Conservation (phyloP, 441 rosid genomes). For the Viola pubescens region DNA sequence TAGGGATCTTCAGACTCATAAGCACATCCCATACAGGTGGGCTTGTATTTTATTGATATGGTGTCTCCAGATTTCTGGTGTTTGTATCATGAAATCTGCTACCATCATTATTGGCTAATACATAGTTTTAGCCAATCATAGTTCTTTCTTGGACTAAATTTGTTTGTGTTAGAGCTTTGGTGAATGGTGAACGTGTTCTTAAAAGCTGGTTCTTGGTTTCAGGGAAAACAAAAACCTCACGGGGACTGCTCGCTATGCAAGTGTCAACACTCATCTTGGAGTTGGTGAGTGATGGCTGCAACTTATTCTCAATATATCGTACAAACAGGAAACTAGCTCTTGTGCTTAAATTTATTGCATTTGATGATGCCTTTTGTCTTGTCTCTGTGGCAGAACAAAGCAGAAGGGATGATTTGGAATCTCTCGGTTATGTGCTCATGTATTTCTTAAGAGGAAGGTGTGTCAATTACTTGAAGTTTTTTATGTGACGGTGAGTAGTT, state of each 20-base stretch:
- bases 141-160: no score
- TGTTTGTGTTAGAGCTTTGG: no score
- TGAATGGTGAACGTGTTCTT: background rate
- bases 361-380: slow-evolving; percentile 7
- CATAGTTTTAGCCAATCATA: no score
- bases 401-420: slow-evolving; percentile 91
- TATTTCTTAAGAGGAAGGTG: slow-evolving; percentile 91
- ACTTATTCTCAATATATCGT: slow-evolving; percentile 17
- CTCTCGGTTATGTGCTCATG: slow-evolving; percentile 87
- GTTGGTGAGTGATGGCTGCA: slow-evolving; percentile 46
- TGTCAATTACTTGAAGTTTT: slow-evolving; percentile 10
- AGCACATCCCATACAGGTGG: slow-evolving; percentile 96
- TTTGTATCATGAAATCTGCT: background rate
- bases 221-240: slow-evolving; percentile 90
- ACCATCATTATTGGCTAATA: no score
- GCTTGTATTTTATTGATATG: slow-evolving; percentile 2
- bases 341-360: slow-evolving; percentile 6
- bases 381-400: slow-evolving; percentile 62
- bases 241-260: slow-evolving; percentile 93
- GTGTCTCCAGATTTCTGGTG: background rate
- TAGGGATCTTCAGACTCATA: slow-evolving; percentile 95
- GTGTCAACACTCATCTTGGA: slow-evolving; percentile 90
- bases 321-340: slow-evolving; percentile 12
- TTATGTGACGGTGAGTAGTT: slow-evolving; percentile 15
- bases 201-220: slow-evolving; percentile 15